Base-by-base conservation (phyloP, 345 rosid genomes). In the Gossypium anomalum region DNA sequence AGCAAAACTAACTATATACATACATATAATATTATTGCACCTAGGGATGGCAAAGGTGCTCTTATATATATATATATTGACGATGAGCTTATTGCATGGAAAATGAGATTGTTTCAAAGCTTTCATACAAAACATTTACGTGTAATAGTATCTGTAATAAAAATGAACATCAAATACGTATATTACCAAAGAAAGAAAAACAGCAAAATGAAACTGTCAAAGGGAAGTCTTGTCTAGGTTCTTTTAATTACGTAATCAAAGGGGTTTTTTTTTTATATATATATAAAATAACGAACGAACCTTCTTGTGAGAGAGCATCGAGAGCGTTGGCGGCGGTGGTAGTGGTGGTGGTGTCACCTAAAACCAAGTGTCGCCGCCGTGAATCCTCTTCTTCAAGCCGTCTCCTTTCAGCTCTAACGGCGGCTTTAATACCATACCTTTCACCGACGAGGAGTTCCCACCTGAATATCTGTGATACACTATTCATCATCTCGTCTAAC, bases 401-500 rank as follows among this genome's bases (percentile, higher is more conserved):
- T 25, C 97, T 82, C 69, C 96, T 82, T 80, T 93, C 96, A 71
- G 97, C 96, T 79, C 99, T 83, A 27, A 95, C 91, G 19, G 99
- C 99, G 38, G 99, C 94, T 76, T 93, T 95, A 49, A 95, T 83
- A 41, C 99, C 99, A 67, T 87, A 95, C 51, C 97, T 83, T 74
- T 95, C 99, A 9, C 99, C 99, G 8, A 95, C 97, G 1, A 91
- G 89, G 70, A 95, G 92, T 64, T 95, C 98, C 97, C 94, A 93
- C 53, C 98, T 80, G 81, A 89, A 95, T 73, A 95, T 88, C 68
- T 95, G 99, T 58, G 87, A 83, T 58, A 95, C 80, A 72, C 94
- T 93, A 83, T 90, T 93, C 97, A 95, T 95, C 99, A 95, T 95
- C 75, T 95, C 99, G 4, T 95, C 99, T 4, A 95, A 86, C 88